Percentiles rank a stretch among this genome's conserved stretches.
These are phyloP conservation scores for Amaranthus palmeri DNA, from an alignment of 148 eudicot species.

Conservation along the genomic window DNA sequence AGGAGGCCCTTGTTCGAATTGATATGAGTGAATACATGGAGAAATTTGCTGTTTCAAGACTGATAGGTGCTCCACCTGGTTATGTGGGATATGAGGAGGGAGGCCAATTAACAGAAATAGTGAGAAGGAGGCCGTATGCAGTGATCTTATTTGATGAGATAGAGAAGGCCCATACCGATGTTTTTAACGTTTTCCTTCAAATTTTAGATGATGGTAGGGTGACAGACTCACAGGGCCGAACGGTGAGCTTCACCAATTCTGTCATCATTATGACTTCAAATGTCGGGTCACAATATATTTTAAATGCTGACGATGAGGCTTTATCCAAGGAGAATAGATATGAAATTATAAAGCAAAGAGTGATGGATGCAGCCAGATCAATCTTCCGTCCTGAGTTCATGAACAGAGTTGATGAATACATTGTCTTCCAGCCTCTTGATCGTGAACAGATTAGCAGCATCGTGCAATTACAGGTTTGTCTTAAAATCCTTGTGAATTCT, in stretches of 20 bases:
- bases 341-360: conserved; percentile 75
- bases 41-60: conserved; percentile 75
- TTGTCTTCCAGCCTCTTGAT: conserved; percentile 92
- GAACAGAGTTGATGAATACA: conserved; percentile 93
- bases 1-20: conserved; percentile 82
- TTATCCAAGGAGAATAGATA: conserved; percentile 52
- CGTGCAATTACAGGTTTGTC: conserved; percentile 73
- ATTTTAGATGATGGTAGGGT: conserved; percentile 90
- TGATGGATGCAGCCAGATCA: conserved; percentile 87
- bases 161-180: conserved; percentile 86
- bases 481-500: background rate
- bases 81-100: conserved; percentile 95
- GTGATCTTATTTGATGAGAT: conserved; percentile 88
- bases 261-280: conserved; percentile 96
- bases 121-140: conserved; percentile 81
- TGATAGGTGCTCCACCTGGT: conserved; percentile 89
- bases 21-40: conserved; percentile 99
- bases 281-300: conserved; percentile 92
- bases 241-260: conserved; percentile 84
- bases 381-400: conserved; percentile 94
- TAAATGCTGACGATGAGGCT: conserved; percentile 59
- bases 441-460: conserved; percentile 73
- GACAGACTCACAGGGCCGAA: conserved; percentile 91
- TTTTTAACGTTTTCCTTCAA: conserved; percentile 84
- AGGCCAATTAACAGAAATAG: conserved; percentile 76